A percentile compares a stretch with the other conserved stretches of the same genome.
Evolutionary conservation across 2,329 filamentous ascomycete species (phyloP).

Genomic region (Chaetomiaceae sp.): DNA sequence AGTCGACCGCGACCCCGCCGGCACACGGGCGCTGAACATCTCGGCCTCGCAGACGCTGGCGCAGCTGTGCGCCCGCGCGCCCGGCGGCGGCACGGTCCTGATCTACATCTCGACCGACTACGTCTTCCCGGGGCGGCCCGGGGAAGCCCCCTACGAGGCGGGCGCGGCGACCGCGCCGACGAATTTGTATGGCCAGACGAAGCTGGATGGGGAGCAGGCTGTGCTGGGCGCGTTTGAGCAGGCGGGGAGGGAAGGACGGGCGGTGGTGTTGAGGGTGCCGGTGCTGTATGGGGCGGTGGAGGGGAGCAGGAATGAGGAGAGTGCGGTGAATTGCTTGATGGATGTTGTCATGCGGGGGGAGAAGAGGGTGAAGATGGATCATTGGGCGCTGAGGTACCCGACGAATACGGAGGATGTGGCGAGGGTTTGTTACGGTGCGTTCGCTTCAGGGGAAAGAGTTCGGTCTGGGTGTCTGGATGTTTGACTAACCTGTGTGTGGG

Average conservation of each 20-base stretch:
- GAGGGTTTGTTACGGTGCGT: conserved; percentile 62
- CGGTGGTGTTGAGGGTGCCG: conserved; percentile 70
- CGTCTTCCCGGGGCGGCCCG: conserved; percentile 65
- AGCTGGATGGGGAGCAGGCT: conserved; percentile 55
- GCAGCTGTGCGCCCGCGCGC: conserved; percentile 53
- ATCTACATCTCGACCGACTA: conserved; percentile 82
- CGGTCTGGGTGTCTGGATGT: background rate
- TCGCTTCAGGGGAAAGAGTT: background rate
- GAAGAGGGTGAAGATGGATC: conserved; percentile 68
- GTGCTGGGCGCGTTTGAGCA: conserved; percentile 56
- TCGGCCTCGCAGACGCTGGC: conserved; percentile 63
- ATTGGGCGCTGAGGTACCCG: conserved; percentile 78
- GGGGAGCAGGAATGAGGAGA: conserved; percentile 63
- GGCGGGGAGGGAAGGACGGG: conserved; percentile 46
- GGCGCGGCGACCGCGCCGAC: conserved; percentile 60
- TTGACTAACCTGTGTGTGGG: background rate
- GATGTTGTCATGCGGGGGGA: conserved; percentile 64
- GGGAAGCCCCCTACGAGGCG: conserved; percentile 77
- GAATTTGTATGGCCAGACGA: conserved; percentile 66
- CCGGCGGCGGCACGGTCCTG: conserved; percentile 56
- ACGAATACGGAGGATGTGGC: conserved; percentile 86
- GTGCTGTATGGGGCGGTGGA: conserved; percentile 77
- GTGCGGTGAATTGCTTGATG: conserved; percentile 76
- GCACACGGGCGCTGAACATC: conserved; percentile 68
- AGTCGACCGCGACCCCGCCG: conserved; percentile 72